These are phyloP conservation scores for Stylonectria norvegica DNA, from an alignment of 2,329 filamentous ascomycete species.

Conservation along the genomic window DNA sequence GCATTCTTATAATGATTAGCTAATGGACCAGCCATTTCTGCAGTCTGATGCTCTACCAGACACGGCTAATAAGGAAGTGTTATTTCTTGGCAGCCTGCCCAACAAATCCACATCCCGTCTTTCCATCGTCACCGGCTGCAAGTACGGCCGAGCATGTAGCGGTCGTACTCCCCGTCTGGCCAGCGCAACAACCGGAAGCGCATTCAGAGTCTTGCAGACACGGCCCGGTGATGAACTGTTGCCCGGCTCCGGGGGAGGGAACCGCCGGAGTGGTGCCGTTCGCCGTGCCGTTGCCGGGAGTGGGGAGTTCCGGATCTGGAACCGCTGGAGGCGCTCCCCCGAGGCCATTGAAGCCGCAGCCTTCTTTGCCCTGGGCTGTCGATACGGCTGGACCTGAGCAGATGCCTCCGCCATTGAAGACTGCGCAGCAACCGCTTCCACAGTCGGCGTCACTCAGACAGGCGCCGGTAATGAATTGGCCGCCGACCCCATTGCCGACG, in stretches of 20 bases:
- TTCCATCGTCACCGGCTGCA: constrained; percentile 11
- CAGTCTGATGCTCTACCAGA: no score
- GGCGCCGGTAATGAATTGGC: constrained; percentile 18
- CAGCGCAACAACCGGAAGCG: constrained; percentile 25
- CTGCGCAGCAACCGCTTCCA: constrained; percentile 31
- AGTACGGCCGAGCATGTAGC: constrained; percentile 10
- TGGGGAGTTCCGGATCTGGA: neutral
- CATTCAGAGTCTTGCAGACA: constrained; percentile 24
- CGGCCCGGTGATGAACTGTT: constrained; percentile 28
- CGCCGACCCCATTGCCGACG: constrained; percentile 13
- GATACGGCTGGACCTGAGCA: constrained; percentile 28
- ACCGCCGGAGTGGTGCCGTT: constrained; percentile 10
- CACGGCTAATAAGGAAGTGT: no score
- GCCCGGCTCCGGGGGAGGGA: constrained; percentile 15
- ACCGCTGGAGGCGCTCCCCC: constrained; percentile 1
- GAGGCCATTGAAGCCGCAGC: constrained; percentile 28
- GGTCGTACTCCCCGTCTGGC: constrained; percentile 5
- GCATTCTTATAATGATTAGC: neutral
- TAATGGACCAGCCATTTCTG: no score
- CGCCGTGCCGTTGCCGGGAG: neutral
- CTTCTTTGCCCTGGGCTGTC: constrained; percentile 30
- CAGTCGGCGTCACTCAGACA: constrained; percentile 22
- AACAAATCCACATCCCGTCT: constrained; percentile 35
- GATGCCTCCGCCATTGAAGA: constrained; percentile 20
- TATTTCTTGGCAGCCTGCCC: no score